phyloP scores from a whole-genome alignment of 495 filamentous ascomycete species.

The Penicillium ucsense region DNA sequence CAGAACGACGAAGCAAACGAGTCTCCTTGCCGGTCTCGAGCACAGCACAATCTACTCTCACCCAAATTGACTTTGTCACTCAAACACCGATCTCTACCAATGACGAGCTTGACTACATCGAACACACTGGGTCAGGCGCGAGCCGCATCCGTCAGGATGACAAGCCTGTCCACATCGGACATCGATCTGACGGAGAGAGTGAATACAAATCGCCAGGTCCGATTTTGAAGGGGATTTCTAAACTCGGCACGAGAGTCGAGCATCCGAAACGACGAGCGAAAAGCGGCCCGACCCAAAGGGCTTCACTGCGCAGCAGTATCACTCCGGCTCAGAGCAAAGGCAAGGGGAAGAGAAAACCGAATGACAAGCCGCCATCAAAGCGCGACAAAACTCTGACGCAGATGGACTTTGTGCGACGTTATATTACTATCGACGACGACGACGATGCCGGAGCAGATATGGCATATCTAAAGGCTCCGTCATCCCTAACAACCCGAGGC shows the following conservation, averaged over 20 bases:
- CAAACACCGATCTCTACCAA: constrained; percentile 15
- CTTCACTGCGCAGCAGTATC: constrained; percentile 7
- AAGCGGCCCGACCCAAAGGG: background rate
- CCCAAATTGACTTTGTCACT: constrained; percentile 36
- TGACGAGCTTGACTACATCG: constrained; percentile 26
- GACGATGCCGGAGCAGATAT: constrained; percentile 27
- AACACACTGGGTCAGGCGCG: background rate
- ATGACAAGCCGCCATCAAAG: constrained; percentile 13
- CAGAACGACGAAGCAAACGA: constrained; percentile 14
- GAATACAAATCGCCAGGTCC: constrained; percentile 13
- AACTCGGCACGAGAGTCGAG: constrained; percentile 14
- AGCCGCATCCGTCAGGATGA: background rate
- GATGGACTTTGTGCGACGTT: constrained; percentile 37
- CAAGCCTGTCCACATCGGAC: constrained; percentile 18
- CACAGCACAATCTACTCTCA: constrained; percentile 29
- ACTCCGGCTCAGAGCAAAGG: constrained; percentile 12
- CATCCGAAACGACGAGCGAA: constrained; percentile 11
- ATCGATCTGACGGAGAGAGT: constrained; percentile 18
- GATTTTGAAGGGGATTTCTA: constrained; percentile 5
- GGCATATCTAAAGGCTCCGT: constrained; percentile 22
- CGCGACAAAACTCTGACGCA: constrained; percentile 37
- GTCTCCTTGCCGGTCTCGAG: constrained; percentile 8
- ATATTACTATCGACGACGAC: constrained; percentile 29
- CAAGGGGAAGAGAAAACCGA: constrained; percentile 17
- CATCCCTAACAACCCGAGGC: constrained; percentile 2